Evolutionary conservation across 2,329 filamentous ascomycete genomes (phyloP).

Genomic region (Clarireedia paspali): DNA sequence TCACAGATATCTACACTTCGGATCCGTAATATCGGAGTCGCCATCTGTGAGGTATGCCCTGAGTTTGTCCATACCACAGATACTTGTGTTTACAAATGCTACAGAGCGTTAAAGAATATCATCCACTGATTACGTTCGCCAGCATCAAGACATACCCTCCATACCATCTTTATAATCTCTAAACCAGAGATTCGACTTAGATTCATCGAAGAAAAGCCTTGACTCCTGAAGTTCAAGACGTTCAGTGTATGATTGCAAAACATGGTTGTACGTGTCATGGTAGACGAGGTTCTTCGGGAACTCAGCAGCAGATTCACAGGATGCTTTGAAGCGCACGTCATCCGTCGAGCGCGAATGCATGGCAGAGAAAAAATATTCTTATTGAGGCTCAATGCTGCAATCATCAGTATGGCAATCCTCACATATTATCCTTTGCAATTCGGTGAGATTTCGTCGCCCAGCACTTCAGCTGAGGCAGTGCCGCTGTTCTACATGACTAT

Average conservation of each 20-base stretch:
- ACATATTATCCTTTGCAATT: background rate
- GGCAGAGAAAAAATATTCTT: background rate
- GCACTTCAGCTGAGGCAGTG: background rate
- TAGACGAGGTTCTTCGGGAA: slow-evolving; percentile 6
- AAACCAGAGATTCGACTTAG: slow-evolving; percentile 3
- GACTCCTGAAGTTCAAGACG: slow-evolving; percentile 8
- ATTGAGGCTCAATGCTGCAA: background rate
- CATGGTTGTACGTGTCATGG: slow-evolving; percentile 6
- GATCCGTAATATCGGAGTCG: slow-evolving; percentile 10
- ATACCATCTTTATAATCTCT: slow-evolving; percentile 15
- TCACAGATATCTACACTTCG: slow-evolving; percentile 21
- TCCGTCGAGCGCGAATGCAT: background rate
- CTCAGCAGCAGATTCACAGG: slow-evolving; percentile 1
- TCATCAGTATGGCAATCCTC: background rate
- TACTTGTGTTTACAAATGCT: slow-evolving; percentile 10
- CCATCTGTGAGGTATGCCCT: background rate
- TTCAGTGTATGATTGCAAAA: slow-evolving; percentile 6
- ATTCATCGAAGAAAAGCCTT: slow-evolving; percentile 7
- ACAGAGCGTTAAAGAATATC: background rate
- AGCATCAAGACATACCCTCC: slow-evolving; percentile 1
- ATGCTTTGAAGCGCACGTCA: background rate
- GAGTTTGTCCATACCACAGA: slow-evolving; percentile 7
- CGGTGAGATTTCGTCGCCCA: background rate
- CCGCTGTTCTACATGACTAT: background rate
- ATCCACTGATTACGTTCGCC: background rate